phyloP scores from a whole-genome alignment of 2,329 filamentous ascomycete genomes.

The Phaeosphaeria sp. region DNA sequence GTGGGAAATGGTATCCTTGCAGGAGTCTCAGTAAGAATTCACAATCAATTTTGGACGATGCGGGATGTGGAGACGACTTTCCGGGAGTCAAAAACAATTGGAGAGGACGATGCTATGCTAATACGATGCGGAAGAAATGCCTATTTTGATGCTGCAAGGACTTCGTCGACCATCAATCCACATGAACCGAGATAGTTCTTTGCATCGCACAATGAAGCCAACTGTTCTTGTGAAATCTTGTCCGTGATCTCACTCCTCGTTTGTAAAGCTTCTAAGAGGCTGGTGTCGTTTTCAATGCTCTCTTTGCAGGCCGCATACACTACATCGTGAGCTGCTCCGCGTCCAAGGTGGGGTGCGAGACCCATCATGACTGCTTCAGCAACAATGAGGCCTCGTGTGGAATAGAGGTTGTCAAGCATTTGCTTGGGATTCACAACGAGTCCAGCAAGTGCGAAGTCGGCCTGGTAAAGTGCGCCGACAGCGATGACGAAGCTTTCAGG shows the following conservation, averaged over 20 bases:
- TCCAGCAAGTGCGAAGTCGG: slow-evolving; percentile 60
- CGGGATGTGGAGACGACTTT: neutral
- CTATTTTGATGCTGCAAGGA: slow-evolving; percentile 39
- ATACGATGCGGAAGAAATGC: neutral
- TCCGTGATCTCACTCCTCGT: slow-evolving; percentile 50
- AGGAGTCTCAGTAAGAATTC: neutral
- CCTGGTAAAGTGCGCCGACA: slow-evolving; percentile 61
- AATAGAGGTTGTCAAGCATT: slow-evolving; percentile 61
- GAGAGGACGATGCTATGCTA: neutral
- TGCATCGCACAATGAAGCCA: slow-evolving; percentile 64
- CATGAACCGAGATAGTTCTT: slow-evolving; percentile 54
- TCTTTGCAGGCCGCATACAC: slow-evolving; percentile 63
- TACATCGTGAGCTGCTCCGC: slow-evolving; percentile 62
- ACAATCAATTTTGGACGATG: neutral
- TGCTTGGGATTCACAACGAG: slow-evolving; percentile 58
- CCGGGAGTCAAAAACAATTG: neutral
- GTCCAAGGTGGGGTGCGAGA: slow-evolving; percentile 60
- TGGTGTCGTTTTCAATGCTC: slow-evolving; percentile 54
- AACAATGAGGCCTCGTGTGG: slow-evolving; percentile 62
- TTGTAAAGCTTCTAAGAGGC: slow-evolving; percentile 54
- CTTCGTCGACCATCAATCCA: slow-evolving; percentile 45
- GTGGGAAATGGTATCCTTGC: neutral
- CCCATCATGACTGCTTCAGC: slow-evolving; percentile 69
- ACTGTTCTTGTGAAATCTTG: slow-evolving; percentile 54
- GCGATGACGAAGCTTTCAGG: slow-evolving; percentile 62